Evolutionary conservation across 805 yeast genomes (phyloP), one percentile per base, ranked within the genome.

Genomic region (Candida manassasensis): DNA sequence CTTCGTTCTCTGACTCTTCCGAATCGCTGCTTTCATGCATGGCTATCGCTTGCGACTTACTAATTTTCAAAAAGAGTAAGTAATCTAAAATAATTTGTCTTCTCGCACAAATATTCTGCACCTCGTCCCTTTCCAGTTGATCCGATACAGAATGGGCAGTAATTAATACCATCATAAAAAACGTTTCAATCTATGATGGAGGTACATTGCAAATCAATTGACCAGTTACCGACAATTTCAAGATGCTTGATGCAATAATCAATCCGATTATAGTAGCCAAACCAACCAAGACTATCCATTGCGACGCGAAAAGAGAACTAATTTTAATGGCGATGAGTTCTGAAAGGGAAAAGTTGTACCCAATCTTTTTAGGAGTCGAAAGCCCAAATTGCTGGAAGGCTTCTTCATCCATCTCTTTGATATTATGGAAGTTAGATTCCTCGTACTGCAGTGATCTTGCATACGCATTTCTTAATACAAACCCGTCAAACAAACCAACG

Each of bases 401-500:
- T 26, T 26, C 29, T 8, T 11, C 8, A 12, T 26, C 29, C 8
- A 7, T 8, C 9, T 7, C 29, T 8, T 11, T 26, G 12, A 26
- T 9, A 8, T 26, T 26, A 7, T 26, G 14, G n/a, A 11, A 26
- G 29, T 26, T 26, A 8, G 7, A n/a, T 26, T 26, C 29, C 12
- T 26, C 29, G 12, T 14, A 11, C 10, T 11, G 10, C 11, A 26
- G 14, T 11, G 10, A 11, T 7, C 29, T n/a, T 11, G 12, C 16
- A 13, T 29, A 34, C 12, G 57, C 62, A 35, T 64, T 58, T 45
- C 73, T 52, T 24, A 67, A 46, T 24, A 59, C 62, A 41, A 63
- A 68, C 2, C 72, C 71, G 40, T 67, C 73, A 30, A 61, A 35
- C 40, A 65, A 67, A 1, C 72, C 72, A 27, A 67, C 51, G 15